Percentiles rank a stretch among this genome's conserved stretches.
Evolutionary conservation across 176 grass and related monocot genomes (phyloP).

Genomic region (Raddia distichophylla): DNA sequence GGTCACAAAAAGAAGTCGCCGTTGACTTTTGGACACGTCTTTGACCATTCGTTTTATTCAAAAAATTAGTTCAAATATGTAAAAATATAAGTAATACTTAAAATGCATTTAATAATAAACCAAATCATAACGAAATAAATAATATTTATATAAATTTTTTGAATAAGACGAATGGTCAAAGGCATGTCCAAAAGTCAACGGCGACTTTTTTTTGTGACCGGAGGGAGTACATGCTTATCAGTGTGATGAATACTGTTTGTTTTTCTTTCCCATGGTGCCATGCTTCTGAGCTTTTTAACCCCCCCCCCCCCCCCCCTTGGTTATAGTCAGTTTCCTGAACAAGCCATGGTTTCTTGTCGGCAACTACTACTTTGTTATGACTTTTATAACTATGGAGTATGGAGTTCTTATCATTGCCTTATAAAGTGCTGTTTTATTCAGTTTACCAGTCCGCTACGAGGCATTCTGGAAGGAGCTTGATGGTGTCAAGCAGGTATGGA

Average conservation of each 20-base stretch:
- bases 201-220: too few species aligned
- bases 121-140: too few species aligned
- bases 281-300: background rate
- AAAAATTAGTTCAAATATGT: too few species aligned
- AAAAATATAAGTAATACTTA: too few species aligned
- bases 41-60: too few species aligned
- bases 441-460: slow-evolving; percentile 81
- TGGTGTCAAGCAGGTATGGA: slow-evolving; percentile 74
- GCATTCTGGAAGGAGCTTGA: slow-evolving; percentile 89
- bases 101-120: too few species aligned
- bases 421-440: slow-evolving; percentile 43
- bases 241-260: background rate
- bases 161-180: too few species aligned
- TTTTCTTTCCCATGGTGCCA: background rate
- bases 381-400: slow-evolving; percentile 1
- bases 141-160: too few species aligned
- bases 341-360: background rate
- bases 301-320: too few species aligned
- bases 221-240: slow-evolving; percentile 2
- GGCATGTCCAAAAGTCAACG: too few species aligned
- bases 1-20: too few species aligned
- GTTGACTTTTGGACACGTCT: too few species aligned
- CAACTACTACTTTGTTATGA: background rate
- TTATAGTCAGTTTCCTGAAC: background rate
- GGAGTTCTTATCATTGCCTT: slow-evolving; percentile 27